These are phyloP conservation scores for Prototheca cutis DNA, from an alignment of 163 green algal genomes.

Conservation along the genomic window DNA sequence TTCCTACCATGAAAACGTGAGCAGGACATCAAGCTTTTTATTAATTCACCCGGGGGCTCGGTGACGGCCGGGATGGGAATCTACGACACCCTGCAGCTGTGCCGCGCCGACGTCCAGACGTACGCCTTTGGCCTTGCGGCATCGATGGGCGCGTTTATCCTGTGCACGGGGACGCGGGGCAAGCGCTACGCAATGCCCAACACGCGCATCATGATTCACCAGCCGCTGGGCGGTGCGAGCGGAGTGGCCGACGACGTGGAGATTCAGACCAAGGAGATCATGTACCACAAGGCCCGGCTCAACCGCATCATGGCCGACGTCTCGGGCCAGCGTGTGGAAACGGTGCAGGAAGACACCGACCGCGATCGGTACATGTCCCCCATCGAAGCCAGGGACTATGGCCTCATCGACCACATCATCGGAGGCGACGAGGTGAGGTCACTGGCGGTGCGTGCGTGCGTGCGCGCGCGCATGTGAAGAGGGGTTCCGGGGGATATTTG, in stretches of 20 bases:
- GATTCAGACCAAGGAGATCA: conserved; percentile 98
- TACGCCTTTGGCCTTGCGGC: conserved; percentile 98
- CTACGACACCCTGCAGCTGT: conserved; percentile 97
- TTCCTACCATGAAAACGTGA: background rate
- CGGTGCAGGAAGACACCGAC: conserved; percentile 96
- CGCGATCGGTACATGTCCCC: conserved; percentile 97
- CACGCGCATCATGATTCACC: conserved; percentile 99
- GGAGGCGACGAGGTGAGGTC: conserved; percentile 68
- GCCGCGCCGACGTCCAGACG: conserved; percentile 62
- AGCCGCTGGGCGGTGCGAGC: conserved; percentile 89
- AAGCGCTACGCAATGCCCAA: conserved; percentile 99
- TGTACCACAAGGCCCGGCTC: conserved; percentile 98
- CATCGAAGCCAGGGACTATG: conserved; percentile 90
- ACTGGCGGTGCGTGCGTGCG: no score
- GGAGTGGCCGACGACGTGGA: conserved; percentile 93
- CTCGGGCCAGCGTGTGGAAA: conserved; percentile 74
- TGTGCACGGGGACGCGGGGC: conserved; percentile 81
- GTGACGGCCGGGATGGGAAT: conserved; percentile 99
- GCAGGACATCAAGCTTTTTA: conserved; percentile 98
- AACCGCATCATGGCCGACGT: conserved; percentile 95
- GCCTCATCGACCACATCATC: conserved; percentile 96
- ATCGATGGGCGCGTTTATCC: conserved; percentile 98
- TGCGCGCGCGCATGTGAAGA: no score
- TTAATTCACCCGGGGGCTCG: conserved; percentile 96
- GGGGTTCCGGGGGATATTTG: no score